These are phyloP conservation scores for Coemansia sp. DNA, from an alignment of 192 early-diverging fungal species.

Conservation along the genomic window DNA sequence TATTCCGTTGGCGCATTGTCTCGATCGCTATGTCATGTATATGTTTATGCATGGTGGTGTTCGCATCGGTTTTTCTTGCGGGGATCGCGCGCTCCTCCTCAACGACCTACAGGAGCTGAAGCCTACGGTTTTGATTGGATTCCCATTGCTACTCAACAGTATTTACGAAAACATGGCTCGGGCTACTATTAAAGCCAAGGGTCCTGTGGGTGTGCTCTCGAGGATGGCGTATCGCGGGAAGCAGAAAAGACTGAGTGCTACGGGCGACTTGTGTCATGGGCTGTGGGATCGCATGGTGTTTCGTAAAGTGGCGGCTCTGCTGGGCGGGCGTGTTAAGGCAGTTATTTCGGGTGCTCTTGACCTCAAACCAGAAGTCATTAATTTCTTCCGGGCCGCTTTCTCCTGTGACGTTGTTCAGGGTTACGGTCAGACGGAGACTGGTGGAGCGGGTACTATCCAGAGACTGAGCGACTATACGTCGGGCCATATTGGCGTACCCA, in stretches of 20 bases:
- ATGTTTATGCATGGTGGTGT: conserved; percentile 52
- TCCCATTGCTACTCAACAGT: conserved; percentile 77
- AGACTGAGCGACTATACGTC: conserved; percentile 51
- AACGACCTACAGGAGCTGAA: conserved; percentile 73
- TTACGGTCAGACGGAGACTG: conserved; percentile 83
- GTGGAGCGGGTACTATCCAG: conserved; percentile 48
- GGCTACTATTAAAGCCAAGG: conserved; percentile 51
- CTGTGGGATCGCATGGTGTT: conserved; percentile 86
- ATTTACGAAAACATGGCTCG: conserved; percentile 69
- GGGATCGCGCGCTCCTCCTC: conserved; percentile 63
- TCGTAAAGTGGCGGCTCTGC: conserved; percentile 64
- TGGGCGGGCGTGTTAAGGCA: conserved; percentile 74
- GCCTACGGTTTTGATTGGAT: conserved; percentile 68
- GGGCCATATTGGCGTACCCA: conserved; percentile 68
- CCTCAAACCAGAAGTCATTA: conserved; percentile 73
- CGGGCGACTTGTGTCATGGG: conserved; percentile 56
- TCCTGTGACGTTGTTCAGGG: conserved; percentile 66
- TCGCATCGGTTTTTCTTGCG: conserved; percentile 73
- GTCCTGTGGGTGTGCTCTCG: conserved; percentile 40
- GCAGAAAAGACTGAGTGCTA: conserved; percentile 56
- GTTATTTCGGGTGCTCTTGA: conserved; percentile 65
- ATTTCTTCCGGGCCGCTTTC: conserved; percentile 68
- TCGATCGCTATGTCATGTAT: conserved; percentile 63
- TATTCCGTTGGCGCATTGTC: conserved; percentile 77
- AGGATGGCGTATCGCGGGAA: conserved; percentile 54